A percentile compares a stretch with the other conserved stretches of the same genome.
These are phyloP conservation scores for Brassica cretica DNA, from an alignment of 345 rosid species.

Conservation along the genomic window DNA sequence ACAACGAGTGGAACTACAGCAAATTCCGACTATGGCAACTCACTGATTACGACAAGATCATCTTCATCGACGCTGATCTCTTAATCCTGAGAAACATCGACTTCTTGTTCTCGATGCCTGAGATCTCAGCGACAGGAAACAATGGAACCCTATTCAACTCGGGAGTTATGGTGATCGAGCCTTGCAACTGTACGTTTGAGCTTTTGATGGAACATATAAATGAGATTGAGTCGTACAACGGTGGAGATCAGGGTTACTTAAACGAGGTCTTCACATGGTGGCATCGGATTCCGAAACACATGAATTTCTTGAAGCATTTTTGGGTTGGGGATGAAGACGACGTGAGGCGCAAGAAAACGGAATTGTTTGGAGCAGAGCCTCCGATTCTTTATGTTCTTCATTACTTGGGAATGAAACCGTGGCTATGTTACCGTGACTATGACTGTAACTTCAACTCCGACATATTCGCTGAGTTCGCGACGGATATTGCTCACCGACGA, in stretches of 20 bases:
- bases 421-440: conserved; percentile 90
- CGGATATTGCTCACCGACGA: conserved; percentile 74
- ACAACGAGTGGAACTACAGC: conserved; percentile 99
- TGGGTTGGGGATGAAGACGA: conserved; percentile 84
- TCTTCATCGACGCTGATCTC: conserved; percentile 90
- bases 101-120: conserved; percentile 85
- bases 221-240: conserved; percentile 85
- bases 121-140: conserved; percentile 85
- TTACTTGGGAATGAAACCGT: conserved; percentile 84
- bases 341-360: conserved; percentile 65
- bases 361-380: conserved; percentile 82
- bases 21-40: conserved; percentile 97
- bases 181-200: conserved; percentile 80
- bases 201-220: conserved; percentile 82
- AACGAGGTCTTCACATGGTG: conserved; percentile 98
- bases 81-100: conserved; percentile 86
- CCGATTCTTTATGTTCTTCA: conserved; percentile 86
- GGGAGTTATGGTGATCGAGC: conserved; percentile 90
- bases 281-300: conserved; percentile 85
- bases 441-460: conserved; percentile 94
- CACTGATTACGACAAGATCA: conserved; percentile 89
- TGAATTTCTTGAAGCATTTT: conserved; percentile 89
- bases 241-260: conserved; percentile 89
- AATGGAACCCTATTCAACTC: conserved; percentile 86
- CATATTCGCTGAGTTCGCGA: conserved; percentile 82